A percentile compares a stretch with the other conserved stretches of the same genome.
These are phyloP conservation scores for Erysimum cheiri DNA, from an alignment of 441 rosid species.

Conservation along the genomic window DNA sequence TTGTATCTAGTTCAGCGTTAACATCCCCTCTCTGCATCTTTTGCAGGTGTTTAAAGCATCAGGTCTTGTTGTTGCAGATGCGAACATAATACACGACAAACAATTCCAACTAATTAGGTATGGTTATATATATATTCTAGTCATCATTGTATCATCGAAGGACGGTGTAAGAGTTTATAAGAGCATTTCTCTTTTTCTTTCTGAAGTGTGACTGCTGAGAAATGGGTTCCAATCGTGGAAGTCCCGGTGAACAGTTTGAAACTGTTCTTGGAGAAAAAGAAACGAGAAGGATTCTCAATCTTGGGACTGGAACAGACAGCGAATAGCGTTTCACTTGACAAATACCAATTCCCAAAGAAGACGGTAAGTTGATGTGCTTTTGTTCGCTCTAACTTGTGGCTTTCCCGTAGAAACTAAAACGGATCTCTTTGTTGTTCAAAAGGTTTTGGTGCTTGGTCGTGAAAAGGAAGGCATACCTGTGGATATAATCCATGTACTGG, in stretches of 20 bases:
- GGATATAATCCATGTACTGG: slow-evolving; percentile 87
- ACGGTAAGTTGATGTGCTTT: slow-evolving; percentile 56
- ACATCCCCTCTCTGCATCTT: slow-evolving; percentile 4
- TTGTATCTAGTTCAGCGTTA: slow-evolving; percentile 31
- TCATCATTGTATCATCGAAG: slow-evolving; percentile 4
- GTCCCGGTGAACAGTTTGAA: slow-evolving; percentile 84
- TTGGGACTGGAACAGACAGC: slow-evolving; percentile 98
- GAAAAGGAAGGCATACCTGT: slow-evolving; percentile 97
- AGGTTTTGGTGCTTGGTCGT: slow-evolving; percentile 96
- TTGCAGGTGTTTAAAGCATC: slow-evolving; percentile 29
- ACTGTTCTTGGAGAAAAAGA: slow-evolving; percentile 82
- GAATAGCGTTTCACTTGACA: slow-evolving; percentile 81
- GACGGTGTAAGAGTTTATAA: slow-evolving; percentile 1
- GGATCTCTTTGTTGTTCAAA: slow-evolving; percentile 3
- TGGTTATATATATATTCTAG: not conserved
- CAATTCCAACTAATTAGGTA: slow-evolving; percentile 84
- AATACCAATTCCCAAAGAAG: slow-evolving; percentile 71
- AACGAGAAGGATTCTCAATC: slow-evolving; percentile 87
- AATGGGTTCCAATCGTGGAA: slow-evolving; percentile 95
- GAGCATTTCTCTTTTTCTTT: slow-evolving; percentile 28
- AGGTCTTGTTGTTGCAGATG: slow-evolving; percentile 19
- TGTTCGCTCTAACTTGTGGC: not conserved
- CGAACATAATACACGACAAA: slow-evolving; percentile 49
- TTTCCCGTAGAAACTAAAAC: slow-evolving; percentile 1
- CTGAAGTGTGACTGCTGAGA: slow-evolving; percentile 93